Evolutionary conservation across 2,329 filamentous ascomycete species (phyloP), one percentile per base, ranked within the genome.

Genomic region (Cordyceps cicadae): DNA sequence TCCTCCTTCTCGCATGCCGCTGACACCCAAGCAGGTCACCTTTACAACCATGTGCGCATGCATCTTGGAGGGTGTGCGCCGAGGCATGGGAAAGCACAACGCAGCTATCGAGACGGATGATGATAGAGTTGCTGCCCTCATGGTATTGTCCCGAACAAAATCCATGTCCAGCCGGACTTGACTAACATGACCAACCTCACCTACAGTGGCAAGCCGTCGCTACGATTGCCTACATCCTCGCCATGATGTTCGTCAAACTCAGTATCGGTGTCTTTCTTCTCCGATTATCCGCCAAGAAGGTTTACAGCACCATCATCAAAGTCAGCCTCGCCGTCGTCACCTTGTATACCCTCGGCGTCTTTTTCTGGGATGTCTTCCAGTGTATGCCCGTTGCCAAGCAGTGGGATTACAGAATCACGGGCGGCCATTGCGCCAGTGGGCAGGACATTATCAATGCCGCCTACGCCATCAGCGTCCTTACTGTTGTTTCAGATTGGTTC

Each of bases 191-290:
- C 45, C 11, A 9, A 34, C 45, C 9, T 7, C 9, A 7, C 37
- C 48, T 50, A 39, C 45, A 81, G 75, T 82, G 76, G 70, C 80
- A 82, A 72, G 77, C 80, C 26, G 65, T 82, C 34, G 77, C 78
- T 12, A 79, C 79, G 1, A 77, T 75, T 7, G 76, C 76, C 2
- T 82, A 82, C 60, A 70, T 83, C 50, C 63, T 77, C 11, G 75
- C 81, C 63, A 83, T 84, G 80, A 77, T 82, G 74, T 77, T 83
- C 62, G 77, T 82, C 69, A 84, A 84, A 69, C 69, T 83, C 55
- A 81, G 81, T 69, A 82, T 83, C 54, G 78, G 76, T 39, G 70
- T 82, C 62, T 81, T 82, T 62, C 74, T 82, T 9, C 68, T 83
- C 19, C 74, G 79, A 6, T 70, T 83, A 17, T 76, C 79, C 1